Evolutionary conservation across 2,329 filamentous ascomycete genomes (phyloP).

Genomic region (Laburnicola sp.): DNA sequence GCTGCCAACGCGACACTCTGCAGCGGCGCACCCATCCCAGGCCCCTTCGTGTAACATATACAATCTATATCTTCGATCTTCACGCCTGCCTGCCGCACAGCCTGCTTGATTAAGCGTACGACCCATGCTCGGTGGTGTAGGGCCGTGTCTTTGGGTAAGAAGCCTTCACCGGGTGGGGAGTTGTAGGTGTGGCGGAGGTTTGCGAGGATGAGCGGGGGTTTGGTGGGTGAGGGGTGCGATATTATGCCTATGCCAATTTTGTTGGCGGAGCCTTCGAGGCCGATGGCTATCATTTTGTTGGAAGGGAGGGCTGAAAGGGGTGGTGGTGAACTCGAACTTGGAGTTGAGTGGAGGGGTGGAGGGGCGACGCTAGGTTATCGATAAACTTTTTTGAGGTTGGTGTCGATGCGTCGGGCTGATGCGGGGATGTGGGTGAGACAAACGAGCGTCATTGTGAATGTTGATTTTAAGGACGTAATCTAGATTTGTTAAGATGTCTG

Average conservation of each 20-base stretch:
- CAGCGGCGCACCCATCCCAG: slow-evolving; percentile 94
- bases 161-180: slow-evolving; percentile 88
- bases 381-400: slow-evolving; percentile 16
- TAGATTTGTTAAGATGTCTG: too few relatives aligned
- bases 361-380: slow-evolving; percentile 27
- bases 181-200: slow-evolving; percentile 95
- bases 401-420: too few relatives aligned
- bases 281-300: slow-evolving; percentile 64
- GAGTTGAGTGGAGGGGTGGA: slow-evolving; percentile 6
- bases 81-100: slow-evolving; percentile 68
- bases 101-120: slow-evolving; percentile 75
- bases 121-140: slow-evolving; percentile 88
- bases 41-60: slow-evolving; percentile 93
- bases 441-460: too few relatives aligned
- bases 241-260: slow-evolving; percentile 96
- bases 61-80: slow-evolving; percentile 71
- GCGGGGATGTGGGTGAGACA: too few relatives aligned
- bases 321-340: neutral
- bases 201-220: slow-evolving; percentile 67
- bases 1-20: slow-evolving; percentile 85
- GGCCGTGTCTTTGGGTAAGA: slow-evolving; percentile 95
- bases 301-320: neutral
- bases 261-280: slow-evolving; percentile 93
- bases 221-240: slow-evolving; percentile 63
- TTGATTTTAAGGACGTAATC: too few relatives aligned